A percentile compares a stretch with the other conserved stretches of the same genome.
These are phyloP conservation scores for Colletotrichum echinochloae DNA, from an alignment of 2,329 filamentous ascomycete species.

Conservation along the genomic window DNA sequence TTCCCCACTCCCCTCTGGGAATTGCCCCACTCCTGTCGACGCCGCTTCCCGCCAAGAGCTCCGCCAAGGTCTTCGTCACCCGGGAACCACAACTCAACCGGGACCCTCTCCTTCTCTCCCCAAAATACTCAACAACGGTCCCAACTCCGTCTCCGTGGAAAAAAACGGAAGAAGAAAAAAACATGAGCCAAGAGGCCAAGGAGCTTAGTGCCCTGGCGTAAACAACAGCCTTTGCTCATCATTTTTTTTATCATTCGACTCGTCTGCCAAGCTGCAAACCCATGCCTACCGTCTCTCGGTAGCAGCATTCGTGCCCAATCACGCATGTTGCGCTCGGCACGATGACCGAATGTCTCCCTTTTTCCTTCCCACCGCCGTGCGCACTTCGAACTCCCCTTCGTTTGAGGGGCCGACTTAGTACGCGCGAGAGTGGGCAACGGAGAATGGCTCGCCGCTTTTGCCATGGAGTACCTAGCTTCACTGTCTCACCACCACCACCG, in stretches of 20 bases:
- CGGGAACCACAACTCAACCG: constrained; percentile 36
- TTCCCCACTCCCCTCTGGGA: constrained; percentile 23
- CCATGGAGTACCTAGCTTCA: not conserved
- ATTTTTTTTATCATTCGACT: not conserved
- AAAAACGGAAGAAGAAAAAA: not conserved
- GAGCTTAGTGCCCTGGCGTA: constrained; percentile 35
- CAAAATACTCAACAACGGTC: constrained; percentile 10
- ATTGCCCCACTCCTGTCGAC: constrained; percentile 32
- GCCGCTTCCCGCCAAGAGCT: constrained; percentile 23
- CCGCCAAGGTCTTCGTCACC: constrained; percentile 41
- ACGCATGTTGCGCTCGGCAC: constrained; percentile 26
- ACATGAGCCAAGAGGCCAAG: constrained; percentile 30
- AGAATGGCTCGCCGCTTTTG: not conserved
- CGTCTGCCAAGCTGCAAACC: constrained; percentile 30
- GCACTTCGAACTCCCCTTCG: not conserved
- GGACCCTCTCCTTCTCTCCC: constrained; percentile 16
- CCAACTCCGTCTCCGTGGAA: constrained; percentile 7
- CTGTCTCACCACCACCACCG: not conserved
- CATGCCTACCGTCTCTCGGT: constrained; percentile 39
- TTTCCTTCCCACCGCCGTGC: not conserved
- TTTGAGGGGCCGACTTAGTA: not conserved
- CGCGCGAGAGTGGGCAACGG: not conserved
- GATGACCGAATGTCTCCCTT: constrained; percentile 36
- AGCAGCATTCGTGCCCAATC: constrained; percentile 25
- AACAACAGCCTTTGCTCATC: constrained; percentile 24